Evolutionary conservation across 2,329 filamentous ascomycete genomes (phyloP).

Genomic region (Basipetospora sp.): DNA sequence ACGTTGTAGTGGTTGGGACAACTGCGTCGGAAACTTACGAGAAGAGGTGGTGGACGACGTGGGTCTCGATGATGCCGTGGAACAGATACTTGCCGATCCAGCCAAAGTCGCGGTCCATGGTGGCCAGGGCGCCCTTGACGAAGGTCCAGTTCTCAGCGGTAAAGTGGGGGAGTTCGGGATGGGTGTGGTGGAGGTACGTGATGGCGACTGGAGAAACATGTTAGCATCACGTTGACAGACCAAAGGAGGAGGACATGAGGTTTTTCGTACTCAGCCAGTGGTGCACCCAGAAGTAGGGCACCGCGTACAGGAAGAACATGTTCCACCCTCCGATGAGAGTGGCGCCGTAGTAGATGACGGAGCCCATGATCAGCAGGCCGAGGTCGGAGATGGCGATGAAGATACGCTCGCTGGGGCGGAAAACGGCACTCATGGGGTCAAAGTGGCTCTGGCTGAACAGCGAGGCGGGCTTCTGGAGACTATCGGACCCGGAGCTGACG

Average conservation of each 20-base stretch:
- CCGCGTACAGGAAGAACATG: slow-evolving; percentile 42
- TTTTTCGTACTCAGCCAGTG: slow-evolving; percentile 40
- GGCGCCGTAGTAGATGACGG: slow-evolving; percentile 35
- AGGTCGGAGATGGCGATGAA: slow-evolving; percentile 46
- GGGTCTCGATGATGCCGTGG: slow-evolving; percentile 50
- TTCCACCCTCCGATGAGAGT: slow-evolving; percentile 41
- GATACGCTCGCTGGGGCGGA: slow-evolving; percentile 39
- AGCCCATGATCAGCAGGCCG: slow-evolving; percentile 37
- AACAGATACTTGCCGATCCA: slow-evolving; percentile 51
- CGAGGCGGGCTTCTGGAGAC: slow-evolving; percentile 27
- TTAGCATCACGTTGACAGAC: slow-evolving; percentile 10
- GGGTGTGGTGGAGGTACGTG: slow-evolving; percentile 60
- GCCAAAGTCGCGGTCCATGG: slow-evolving; percentile 50
- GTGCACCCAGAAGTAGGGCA: slow-evolving; percentile 57
- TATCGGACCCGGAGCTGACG: slow-evolving; percentile 32
- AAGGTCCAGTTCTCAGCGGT: slow-evolving; percentile 45
- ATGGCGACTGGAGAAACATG: slow-evolving; percentile 41
- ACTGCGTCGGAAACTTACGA: slow-evolving; percentile 16
- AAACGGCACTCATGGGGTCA: slow-evolving; percentile 46
- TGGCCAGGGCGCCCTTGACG: slow-evolving; percentile 45
- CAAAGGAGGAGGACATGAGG: slow-evolving; percentile 21
- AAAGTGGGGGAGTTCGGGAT: slow-evolving; percentile 37
- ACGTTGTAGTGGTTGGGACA: too few relatives aligned
- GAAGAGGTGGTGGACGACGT: slow-evolving; percentile 50
- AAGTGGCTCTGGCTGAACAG: slow-evolving; percentile 41